Percentiles rank a stretch among this genome's conserved stretches.
Conservation (phyloP, 2,329 filamentous ascomycete species). For the Apiospora kogelbergensis region DNA sequence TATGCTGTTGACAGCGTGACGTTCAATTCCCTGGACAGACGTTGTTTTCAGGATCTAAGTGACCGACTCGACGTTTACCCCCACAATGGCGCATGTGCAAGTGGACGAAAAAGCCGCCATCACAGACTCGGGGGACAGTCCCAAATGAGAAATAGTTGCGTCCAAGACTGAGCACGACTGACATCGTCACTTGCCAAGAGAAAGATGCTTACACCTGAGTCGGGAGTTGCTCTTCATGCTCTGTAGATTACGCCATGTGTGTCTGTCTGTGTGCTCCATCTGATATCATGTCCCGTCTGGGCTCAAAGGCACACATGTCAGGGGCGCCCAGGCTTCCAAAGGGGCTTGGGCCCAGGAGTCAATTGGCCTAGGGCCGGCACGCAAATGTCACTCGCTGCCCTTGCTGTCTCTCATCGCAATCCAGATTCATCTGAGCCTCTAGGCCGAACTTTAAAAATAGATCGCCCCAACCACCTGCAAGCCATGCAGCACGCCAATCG, state of each 20-base stretch:
- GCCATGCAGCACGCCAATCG: not conserved
- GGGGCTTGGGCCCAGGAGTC: not conserved
- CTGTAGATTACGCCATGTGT: not conserved
- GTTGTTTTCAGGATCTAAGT: not conserved
- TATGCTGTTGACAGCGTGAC: not conserved
- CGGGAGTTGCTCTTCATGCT: not conserved
- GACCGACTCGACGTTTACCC: not conserved
- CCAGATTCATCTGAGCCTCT: not conserved
- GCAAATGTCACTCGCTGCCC: not conserved
- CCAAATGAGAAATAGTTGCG: not conserved
- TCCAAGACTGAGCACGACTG: not conserved
- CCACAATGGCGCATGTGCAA: not conserved
- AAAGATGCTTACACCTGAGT: not conserved
- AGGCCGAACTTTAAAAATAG: not conserved
- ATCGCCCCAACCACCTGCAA: not conserved
- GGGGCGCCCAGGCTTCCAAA: not conserved
- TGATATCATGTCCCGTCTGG: not conserved
- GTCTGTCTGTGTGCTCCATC: not conserved
- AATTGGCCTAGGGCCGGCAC: not conserved
- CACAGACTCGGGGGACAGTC: not conserved
- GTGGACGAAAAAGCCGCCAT: not conserved
- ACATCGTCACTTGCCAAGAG: not conserved
- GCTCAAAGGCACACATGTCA: not conserved
- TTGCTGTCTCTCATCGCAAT: not conserved
- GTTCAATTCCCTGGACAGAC: not conserved